These are phyloP conservation scores for Tuctoria greenei DNA, from an alignment of 176 grass and related monocot species.

Conservation along the genomic window DNA sequence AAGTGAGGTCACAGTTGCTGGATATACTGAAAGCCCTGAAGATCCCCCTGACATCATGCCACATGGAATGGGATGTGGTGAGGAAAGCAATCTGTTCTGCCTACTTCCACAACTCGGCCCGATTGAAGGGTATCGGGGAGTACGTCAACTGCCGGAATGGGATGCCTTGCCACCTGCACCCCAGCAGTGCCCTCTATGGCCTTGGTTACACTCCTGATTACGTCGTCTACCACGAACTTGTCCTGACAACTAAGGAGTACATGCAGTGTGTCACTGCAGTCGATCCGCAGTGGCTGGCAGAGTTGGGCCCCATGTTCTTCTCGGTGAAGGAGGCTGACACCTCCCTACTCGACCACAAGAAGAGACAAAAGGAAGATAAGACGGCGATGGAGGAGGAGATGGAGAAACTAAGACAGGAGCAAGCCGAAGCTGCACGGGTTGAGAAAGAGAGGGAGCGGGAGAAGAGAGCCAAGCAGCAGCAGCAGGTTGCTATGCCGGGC, in stretches of 20 bases:
- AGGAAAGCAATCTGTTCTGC: slow-evolving; percentile 92
- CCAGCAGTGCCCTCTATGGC: slow-evolving; percentile 73
- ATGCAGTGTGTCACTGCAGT: slow-evolving; percentile 98
- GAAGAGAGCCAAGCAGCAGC: slow-evolving; percentile 84
- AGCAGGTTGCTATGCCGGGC: slow-evolving; percentile 88
- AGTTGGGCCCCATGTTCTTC: slow-evolving; percentile 97
- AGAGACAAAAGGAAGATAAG: slow-evolving; percentile 92
- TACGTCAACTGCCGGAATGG: slow-evolving; percentile 95
- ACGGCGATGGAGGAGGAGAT: slow-evolving; percentile 96
- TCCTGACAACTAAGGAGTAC: slow-evolving; percentile 94
- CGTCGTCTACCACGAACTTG: slow-evolving; percentile 88
- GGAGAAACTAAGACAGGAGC: slow-evolving; percentile 82
- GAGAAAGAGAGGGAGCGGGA: slow-evolving; percentile 65
- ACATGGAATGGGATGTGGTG: slow-evolving; percentile 92
- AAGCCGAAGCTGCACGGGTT: slow-evolving; percentile 49
- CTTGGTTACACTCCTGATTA: neutral
- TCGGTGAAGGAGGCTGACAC: slow-evolving; percentile 88
- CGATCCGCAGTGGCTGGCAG: slow-evolving; percentile 89
- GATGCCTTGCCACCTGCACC: slow-evolving; percentile 95
- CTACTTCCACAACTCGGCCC: slow-evolving; percentile 89
- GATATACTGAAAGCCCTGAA: slow-evolving; percentile 37
- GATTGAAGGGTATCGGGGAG: slow-evolving; percentile 89
- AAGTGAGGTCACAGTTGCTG: slow-evolving; percentile 87
- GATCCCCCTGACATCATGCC: slow-evolving; percentile 59
- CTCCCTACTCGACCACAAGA: slow-evolving; percentile 88